phyloP scores from a whole-genome alignment of 345 rosid species.

The Clarkia xantiana region DNA sequence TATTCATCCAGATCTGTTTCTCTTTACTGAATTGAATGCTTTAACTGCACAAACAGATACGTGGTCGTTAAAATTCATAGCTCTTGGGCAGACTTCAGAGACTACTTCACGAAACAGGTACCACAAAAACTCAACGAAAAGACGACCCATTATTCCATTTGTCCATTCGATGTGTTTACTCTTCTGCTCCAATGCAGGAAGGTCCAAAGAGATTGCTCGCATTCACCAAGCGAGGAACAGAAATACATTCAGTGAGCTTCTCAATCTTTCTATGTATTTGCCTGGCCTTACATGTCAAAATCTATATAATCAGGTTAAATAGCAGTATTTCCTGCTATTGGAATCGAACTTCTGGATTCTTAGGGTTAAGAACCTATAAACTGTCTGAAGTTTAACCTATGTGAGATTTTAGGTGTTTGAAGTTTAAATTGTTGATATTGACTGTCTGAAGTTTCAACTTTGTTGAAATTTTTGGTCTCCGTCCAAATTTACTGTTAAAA shows the following conservation, averaged over 20 bases:
- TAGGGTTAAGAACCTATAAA: too few species aligned
- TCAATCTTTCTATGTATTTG: not conserved
- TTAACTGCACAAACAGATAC: slow-evolving; percentile 32
- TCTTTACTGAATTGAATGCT: slow-evolving; percentile 15
- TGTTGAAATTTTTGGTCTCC: too few species aligned
- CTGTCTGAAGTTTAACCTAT: too few species aligned
- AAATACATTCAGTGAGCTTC: slow-evolving; percentile 57
- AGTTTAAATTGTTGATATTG: too few species aligned
- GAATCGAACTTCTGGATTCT: too few species aligned
- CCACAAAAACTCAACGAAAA: not conserved
- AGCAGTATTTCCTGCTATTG: too few species aligned
- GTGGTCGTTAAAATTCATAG: slow-evolving; percentile 71
- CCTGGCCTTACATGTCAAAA: not conserved
- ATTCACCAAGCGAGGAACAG: slow-evolving; percentile 76
- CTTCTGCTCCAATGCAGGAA: slow-evolving; percentile 30
- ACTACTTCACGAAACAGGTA: slow-evolving; percentile 71
- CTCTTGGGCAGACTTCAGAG: slow-evolving; percentile 69
- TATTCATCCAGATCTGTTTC: too few species aligned
- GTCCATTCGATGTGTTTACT: slow-evolving; percentile 3
- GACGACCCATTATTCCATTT: not conserved
- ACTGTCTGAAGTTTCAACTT: too few species aligned
- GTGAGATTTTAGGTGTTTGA: too few species aligned
- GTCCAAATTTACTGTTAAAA: too few species aligned
- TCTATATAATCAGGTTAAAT: not conserved
- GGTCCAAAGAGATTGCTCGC: slow-evolving; percentile 80